Base-by-base conservation (phyloP, 306 rosid genomes). In the Casuarina cunninghamiana region DNA sequence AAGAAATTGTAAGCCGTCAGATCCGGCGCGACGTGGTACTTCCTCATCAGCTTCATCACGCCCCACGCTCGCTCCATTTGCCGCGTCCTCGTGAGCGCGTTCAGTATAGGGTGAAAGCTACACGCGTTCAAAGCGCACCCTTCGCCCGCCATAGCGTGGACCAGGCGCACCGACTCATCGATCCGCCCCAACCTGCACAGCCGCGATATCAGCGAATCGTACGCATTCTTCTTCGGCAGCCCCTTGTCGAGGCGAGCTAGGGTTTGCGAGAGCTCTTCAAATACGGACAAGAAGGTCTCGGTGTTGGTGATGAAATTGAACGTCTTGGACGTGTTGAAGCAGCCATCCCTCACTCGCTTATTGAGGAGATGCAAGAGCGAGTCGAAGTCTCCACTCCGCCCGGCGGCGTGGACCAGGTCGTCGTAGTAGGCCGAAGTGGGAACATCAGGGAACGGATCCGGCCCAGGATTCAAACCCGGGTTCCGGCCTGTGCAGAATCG, bases 271-370 rank as follows among this genome's bases (percentile, higher is more conserved):
- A 91, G 71, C 41, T 69, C 49, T 19, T 78, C 84, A 26, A 84
- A 44, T 4, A 81, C 0, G 5, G 89, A 80, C 10, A 79, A 69
- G 5, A 83, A 72, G 75, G 74, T 26, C 10, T 51, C 72, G 46
- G 69, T 8, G 80, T 32, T n/a, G 74, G 84, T 88, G 84, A 91
- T 55, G 91, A 89, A 91, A 10, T 11, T 72, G 88, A 91, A 89
- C 57, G 88, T 91, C 4, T 51, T 76, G 63, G 66, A 75, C 12
- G 89, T 86, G 88, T 83, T 86, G 84, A 55, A 76, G 86, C 77
- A 88, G 41, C 79, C 80, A 43, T 86, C 90, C 48, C 73, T 80
- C 41, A 84, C 2, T 81, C 92, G 90, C 85, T 86, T 88, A 77
- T 83, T 86, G 69, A 91, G 91, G 81, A 84, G 71, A n/a, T 62